Evolutionary conservation across 2,329 filamentous ascomycete genomes (phyloP).

Genomic region (Fusarium tanahbumbuense): DNA sequence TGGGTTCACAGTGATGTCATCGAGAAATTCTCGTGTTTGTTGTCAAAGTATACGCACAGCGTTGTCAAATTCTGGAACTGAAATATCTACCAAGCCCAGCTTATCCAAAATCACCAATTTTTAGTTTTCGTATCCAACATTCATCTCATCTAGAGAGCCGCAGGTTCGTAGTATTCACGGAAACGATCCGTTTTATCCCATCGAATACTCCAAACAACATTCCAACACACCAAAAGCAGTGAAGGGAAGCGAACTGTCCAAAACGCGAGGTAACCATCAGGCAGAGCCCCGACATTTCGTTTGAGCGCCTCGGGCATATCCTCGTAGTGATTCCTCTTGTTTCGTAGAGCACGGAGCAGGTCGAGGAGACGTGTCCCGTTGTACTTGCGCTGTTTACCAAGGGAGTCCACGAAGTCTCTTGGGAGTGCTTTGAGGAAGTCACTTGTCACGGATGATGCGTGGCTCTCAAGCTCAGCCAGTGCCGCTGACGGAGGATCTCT

Average conservation of each 20-base stretch:
- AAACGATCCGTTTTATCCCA: slow-evolving; percentile 75
- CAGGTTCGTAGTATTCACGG: slow-evolving; percentile 74
- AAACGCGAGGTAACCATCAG: slow-evolving; percentile 84
- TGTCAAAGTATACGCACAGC: neutral
- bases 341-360: slow-evolving; percentile 86
- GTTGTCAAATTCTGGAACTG: neutral
- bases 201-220: slow-evolving; percentile 74
- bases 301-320: slow-evolving; percentile 89
- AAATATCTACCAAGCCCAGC: neutral
- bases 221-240: slow-evolving; percentile 82
- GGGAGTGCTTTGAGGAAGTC: slow-evolving; percentile 85
- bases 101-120: neutral
- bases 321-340: slow-evolving; percentile 98
- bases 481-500: slow-evolving; percentile 81
- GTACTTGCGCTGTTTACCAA: slow-evolving; percentile 96
- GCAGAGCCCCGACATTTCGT: slow-evolving; percentile 74
- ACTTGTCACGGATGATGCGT: slow-evolving; percentile 65
- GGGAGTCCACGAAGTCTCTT: slow-evolving; percentile 84
- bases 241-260: slow-evolving; percentile 85
- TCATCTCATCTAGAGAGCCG: slow-evolving; percentile 46
- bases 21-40: neutral
- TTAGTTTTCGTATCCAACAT: neutral
- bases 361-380: slow-evolving; percentile 86
- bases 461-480: slow-evolving; percentile 69
- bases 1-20: neutral